Evolutionary conservation across 306 rosid genomes (phyloP), one percentile per base, ranked within the genome.

Genomic region (Lotus japonicus): DNA sequence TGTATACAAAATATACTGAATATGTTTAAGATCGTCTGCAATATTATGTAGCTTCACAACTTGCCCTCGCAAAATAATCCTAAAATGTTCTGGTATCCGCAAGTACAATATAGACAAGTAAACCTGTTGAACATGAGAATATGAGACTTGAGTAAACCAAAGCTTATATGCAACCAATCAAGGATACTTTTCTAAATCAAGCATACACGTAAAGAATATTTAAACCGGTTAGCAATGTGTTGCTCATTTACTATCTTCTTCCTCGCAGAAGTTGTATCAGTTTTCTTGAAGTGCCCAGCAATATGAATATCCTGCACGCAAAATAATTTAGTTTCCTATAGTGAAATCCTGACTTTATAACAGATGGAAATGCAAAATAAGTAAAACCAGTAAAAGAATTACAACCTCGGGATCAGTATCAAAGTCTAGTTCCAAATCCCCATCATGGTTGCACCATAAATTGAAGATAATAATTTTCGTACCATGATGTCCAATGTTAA

Each of bases 21-120:
- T 35, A 82, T 42, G 68, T 68, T 80, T 83, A 52, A 92, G 89
- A 83, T 92, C 92, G 57, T 87, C 75, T 5, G 87, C 98, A 74
- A 86, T 77, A 71, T 86, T 92, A 69, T 79, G 95, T 41, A 73
- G 89, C 75, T 76, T 68, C 84, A 89, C 91, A 67, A 66, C 82
- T 81, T 60, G 42, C 44, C 98, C 95, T 3, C 95, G 84, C 70
- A 92, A 79, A 71, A 86, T 59, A 62, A 92, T 80, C 17, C 68
- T 85, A 76, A 92, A 92, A 58, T 39, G 59, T 64, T 64, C 81
- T 5, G 95, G 87, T 7, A 81, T 57, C 58, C 84, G 74, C 89
- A 92, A 80, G 89, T 89, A 92, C 83, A 92, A 83, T 73, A 92
- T 89, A 69, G 98, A 92, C 81, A 80, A 70, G 82, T 92, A 92